Conservation (phyloP, 2,329 filamentous ascomycete species). For the Scytalidium lignicola region DNA sequence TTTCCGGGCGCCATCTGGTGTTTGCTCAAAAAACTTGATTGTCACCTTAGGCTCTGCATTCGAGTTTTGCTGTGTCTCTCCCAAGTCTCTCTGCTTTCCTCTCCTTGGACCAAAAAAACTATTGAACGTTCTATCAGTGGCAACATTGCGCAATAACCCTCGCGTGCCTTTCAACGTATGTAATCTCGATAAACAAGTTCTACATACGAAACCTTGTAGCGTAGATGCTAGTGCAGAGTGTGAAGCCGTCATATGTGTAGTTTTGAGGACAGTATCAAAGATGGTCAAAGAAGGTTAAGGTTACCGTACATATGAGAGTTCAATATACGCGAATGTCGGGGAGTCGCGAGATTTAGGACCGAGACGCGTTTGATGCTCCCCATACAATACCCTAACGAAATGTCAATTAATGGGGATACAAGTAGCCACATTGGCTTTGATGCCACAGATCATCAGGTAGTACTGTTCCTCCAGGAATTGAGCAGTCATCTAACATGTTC, state of each 20-base stretch:
- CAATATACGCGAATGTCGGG: not conserved
- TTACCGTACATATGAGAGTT: not conserved
- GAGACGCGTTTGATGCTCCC: not conserved
- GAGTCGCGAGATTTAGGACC: not conserved
- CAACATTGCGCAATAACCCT: slow-evolving; percentile 19
- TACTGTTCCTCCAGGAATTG: not conserved
- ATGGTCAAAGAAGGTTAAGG: not conserved
- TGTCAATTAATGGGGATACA: slow-evolving; percentile 24
- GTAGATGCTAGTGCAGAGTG: slow-evolving; percentile 19
- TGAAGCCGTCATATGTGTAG: slow-evolving; percentile 24
- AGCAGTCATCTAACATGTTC: slow-evolving; percentile 2
- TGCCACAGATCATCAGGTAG: slow-evolving; percentile 27
- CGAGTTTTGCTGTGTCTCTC: not conserved
- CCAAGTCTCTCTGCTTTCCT: slow-evolving; percentile 5
- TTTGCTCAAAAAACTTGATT: slow-evolving; percentile 22
- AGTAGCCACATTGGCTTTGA: slow-evolving; percentile 23
- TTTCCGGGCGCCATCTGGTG: slow-evolving; percentile 20
- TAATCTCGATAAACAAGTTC: slow-evolving; percentile 26
- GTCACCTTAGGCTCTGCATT: not conserved
- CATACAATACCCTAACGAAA: slow-evolving; percentile 9
- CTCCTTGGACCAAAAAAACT: slow-evolving; percentile 1
- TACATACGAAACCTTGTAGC: slow-evolving; percentile 26
- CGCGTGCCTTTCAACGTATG: slow-evolving; percentile 11
- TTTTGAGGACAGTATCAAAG: slow-evolving; percentile 2
- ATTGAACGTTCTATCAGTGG: slow-evolving; percentile 5